Base-by-base conservation (phyloP, 768 basidiomycete genomes). In the Mycena crocata region DNA sequence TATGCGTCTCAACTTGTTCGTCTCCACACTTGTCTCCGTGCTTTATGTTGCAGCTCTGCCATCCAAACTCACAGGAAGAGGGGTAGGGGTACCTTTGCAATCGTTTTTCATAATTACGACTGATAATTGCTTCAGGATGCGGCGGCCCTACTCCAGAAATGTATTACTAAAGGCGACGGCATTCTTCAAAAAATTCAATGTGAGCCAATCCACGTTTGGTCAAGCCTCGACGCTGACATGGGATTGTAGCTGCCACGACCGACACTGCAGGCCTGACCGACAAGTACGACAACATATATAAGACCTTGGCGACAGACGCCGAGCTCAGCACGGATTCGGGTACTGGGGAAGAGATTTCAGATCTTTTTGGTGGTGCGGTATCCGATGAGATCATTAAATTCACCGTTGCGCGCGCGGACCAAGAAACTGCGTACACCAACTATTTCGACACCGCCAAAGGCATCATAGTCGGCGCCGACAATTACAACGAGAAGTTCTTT, bases 401-500 rank as follows among this genome's bases (percentile, higher is more conserved):
- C 56, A 45, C 5, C 5, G 21, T 44, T 23, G n/a, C 30, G 3
- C 42, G 42, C 14, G 15, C 14, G 10, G 42, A 15, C 2, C 19
- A 30, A n/a, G 42, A 45, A 0, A 9, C 14, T 9, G 56, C 56
- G 0, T 57, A 57, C 56, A 45, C 13, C 30, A 57, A 57, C 24
- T 57, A 32, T 34, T 57, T 57, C n/a, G 56, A 57, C 24, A 21
- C 34, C 1, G 23, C 28, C 3, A 44, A 45, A 3, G 56, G 56
- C 10, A 31, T 57, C 42, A 57, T 57, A 30, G 42, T 45, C 0
- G 56, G 14, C 9, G 42, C n/a, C 1, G 28, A 44, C 1, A 57
- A 57, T 26, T 57, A n/a, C 42, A 57, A 57, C 42, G 42, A 31
- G 8, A 30, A 12, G 6, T 57, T 57, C 30, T 57, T 57, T 19